phyloP scores from a whole-genome alignment of 2,329 filamentous ascomycete species.

The Fusarium chuoi region DNA sequence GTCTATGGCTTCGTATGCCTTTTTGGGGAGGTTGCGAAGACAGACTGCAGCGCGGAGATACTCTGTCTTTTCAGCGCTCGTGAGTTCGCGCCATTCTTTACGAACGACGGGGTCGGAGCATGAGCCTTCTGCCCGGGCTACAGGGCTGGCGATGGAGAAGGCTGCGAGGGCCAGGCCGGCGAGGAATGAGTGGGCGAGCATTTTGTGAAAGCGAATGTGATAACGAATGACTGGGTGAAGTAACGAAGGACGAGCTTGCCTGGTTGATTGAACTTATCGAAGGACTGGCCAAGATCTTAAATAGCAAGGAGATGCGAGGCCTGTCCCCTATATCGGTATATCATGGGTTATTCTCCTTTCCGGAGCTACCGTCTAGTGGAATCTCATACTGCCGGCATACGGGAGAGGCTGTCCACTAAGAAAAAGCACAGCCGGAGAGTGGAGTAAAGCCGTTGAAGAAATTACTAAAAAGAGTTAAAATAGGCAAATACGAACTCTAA shows the following conservation, averaged over 20 bases:
- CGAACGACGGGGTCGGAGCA: slow-evolving; percentile 8
- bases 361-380: neutral
- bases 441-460: neutral
- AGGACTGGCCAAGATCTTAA: neutral
- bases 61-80: neutral
- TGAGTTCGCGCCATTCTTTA: slow-evolving; percentile 25
- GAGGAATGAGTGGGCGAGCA: slow-evolving; percentile 3
- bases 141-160: neutral
- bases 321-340: neutral
- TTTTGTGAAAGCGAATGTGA: neutral
- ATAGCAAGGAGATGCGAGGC: neutral
- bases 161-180: neutral
- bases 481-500: neutral
- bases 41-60: slow-evolving; percentile 21
- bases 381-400: neutral
- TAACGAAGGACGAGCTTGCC: neutral
- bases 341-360: neutral
- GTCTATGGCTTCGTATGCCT: neutral
- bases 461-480: neutral
- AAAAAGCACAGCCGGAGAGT: neutral
- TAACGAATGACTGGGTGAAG: neutral
- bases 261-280: neutral
- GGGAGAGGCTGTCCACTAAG: neutral
- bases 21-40: slow-evolving; percentile 6
- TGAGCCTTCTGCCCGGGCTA: neutral